These are phyloP conservation scores for Lentithecium fluviatile DNA, from an alignment of 495 filamentous ascomycete genomes.

Conservation along the genomic window DNA sequence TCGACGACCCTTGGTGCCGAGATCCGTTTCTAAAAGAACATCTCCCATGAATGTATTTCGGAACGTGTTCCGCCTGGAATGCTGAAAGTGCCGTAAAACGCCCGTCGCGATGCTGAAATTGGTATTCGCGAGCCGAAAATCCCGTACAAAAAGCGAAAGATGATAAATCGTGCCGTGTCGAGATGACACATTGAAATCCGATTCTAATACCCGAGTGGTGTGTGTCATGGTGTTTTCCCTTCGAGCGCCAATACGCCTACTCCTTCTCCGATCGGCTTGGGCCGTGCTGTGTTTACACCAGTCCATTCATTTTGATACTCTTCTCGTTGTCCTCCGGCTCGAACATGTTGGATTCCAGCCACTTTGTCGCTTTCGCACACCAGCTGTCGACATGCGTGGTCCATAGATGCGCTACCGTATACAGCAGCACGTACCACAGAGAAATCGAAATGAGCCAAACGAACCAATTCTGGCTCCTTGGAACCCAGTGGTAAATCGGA, in stretches of 20 bases:
- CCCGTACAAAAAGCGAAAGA: not conserved
- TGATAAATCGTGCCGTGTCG: not conserved
- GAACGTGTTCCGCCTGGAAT: not conserved
- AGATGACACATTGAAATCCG: no score
- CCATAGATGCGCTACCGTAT: conserved; percentile 60
- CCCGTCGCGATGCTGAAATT: not conserved
- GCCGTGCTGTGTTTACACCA: no score
- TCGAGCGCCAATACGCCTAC: no score
- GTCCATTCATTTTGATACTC: not conserved
- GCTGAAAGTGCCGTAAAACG: not conserved
- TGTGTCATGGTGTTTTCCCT: no score
- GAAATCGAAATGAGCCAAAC: conserved; percentile 51
- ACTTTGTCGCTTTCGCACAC: conserved; percentile 61
- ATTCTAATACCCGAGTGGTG: no score
- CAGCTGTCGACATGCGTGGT: conserved; percentile 64
- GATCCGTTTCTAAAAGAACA: no score
- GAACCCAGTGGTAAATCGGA: conserved; percentile 20
- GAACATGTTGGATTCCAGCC: conserved; percentile 56
- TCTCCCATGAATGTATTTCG: not conserved
- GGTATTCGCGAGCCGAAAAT: not conserved
- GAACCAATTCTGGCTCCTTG: conserved; percentile 3
- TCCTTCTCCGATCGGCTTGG: no score
- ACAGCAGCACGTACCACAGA: conserved; percentile 59
- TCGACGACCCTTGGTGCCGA: no score
- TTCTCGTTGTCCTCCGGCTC: conserved; percentile 47